Percentiles rank a stretch among this genome's conserved stretches.
phyloP scores from a whole-genome alignment of 345 rosid genomes.

The Salix exigua region DNA sequence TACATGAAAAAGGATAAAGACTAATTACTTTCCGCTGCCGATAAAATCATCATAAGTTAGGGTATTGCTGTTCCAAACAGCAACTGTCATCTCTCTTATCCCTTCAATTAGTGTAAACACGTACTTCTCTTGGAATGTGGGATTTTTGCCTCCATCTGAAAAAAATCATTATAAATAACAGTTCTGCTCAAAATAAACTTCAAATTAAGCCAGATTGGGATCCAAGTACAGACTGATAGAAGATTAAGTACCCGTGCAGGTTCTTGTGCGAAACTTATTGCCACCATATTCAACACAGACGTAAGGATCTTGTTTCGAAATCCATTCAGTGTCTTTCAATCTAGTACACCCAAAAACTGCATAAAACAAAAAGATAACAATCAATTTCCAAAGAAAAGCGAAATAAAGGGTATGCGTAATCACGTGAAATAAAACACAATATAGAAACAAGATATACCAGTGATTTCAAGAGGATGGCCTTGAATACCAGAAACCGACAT shows the following conservation, averaged over 20 bases:
- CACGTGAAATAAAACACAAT: neutral
- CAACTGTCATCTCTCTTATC: conserved; percentile 56
- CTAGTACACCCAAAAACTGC: conserved; percentile 28
- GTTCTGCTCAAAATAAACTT: neutral
- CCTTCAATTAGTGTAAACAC: conserved; percentile 72
- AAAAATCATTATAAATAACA: neutral
- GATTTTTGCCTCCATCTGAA: conserved; percentile 78
- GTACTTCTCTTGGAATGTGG: conserved; percentile 87
- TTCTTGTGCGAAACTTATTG: conserved; percentile 26
- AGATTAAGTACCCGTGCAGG: conserved; percentile 23
- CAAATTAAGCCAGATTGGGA: neutral
- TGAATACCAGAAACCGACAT: conserved; percentile 54
- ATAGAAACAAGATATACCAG: conserved; percentile 39
- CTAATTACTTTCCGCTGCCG: conserved; percentile 75
- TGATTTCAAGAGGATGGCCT: conserved; percentile 73
- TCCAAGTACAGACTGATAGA: neutral
- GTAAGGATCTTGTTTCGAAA: conserved; percentile 32
- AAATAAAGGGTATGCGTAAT: neutral
- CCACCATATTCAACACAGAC: conserved; percentile 34
- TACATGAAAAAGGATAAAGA: neutral
- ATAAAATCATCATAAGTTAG: conserved; percentile 65
- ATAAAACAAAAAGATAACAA: neutral
- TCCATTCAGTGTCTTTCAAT: conserved; percentile 37
- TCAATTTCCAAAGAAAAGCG: neutral
- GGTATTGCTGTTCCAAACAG: conserved; percentile 68